These are phyloP conservation scores for Panicum virgatum DNA, from an alignment of 202 grass and related monocot genomes.

Conservation along the genomic window DNA sequence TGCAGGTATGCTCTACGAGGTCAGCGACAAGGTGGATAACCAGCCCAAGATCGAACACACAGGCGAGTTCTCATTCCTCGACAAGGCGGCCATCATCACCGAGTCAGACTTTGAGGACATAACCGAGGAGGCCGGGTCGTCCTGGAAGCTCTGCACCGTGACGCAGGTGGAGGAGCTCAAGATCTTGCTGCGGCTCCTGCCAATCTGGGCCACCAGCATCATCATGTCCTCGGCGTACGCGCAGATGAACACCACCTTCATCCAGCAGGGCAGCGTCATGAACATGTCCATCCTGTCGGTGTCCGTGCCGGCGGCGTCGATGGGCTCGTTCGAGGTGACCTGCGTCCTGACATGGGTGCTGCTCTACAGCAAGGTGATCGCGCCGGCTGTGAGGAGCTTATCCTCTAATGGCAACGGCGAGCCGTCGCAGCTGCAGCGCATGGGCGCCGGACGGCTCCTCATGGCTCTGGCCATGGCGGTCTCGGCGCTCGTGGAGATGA, in stretches of 20 bases:
- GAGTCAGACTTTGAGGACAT: slow-evolving; percentile 41
- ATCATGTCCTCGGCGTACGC: slow-evolving; percentile 47
- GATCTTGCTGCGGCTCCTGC: slow-evolving; percentile 62
- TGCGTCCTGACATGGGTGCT: slow-evolving; percentile 56
- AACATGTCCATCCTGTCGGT: slow-evolving; percentile 48
- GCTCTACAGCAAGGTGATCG: slow-evolving; percentile 55
- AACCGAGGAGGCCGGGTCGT: slow-evolving; percentile 28
- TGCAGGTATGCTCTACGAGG: slow-evolving; percentile 50
- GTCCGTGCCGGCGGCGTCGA: slow-evolving; percentile 50
- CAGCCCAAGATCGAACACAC: slow-evolving; percentile 60
- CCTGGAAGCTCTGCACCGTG: slow-evolving; percentile 63
- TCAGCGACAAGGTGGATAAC: slow-evolving; percentile 36
- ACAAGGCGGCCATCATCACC: slow-evolving; percentile 64
- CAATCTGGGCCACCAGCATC: slow-evolving; percentile 63
- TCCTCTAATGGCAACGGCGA: slow-evolving; percentile 6
- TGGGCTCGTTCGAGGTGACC: slow-evolving; percentile 55
- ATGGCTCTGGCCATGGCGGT: slow-evolving; percentile 58
- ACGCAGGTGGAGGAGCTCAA: slow-evolving; percentile 82
- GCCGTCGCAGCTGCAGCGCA: slow-evolving; percentile 65
- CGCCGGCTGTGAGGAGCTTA: slow-evolving; percentile 32
- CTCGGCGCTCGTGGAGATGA: slow-evolving; percentile 55
- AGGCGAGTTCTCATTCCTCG: slow-evolving; percentile 66
- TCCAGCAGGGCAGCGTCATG: slow-evolving; percentile 75
- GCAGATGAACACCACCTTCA: slow-evolving; percentile 73
- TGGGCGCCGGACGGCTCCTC: slow-evolving; percentile 69